phyloP scores from a whole-genome alignment of 495 filamentous ascomycete species.

The Aspergillus bridgeri region DNA sequence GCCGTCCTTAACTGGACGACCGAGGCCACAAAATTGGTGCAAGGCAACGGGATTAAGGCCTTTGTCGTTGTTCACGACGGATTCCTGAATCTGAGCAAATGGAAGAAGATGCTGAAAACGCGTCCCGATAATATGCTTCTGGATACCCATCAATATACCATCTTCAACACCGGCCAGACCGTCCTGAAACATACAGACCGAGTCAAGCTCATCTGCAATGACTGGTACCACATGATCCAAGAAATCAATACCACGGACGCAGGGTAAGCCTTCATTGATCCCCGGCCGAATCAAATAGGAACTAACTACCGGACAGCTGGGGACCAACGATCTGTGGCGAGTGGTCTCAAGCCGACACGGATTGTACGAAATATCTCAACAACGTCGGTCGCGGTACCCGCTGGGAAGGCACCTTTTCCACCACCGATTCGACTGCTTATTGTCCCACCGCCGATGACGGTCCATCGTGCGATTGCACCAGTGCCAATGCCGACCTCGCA shows the following conservation, averaged over 20 bases:
- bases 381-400: conserved; percentile 84
- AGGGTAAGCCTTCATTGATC: conserved; percentile 49
- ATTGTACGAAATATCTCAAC: conserved; percentile 85
- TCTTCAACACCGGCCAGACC: conserved; percentile 78
- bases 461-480: conserved; percentile 62
- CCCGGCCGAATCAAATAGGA: neutral
- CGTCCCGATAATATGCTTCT: conserved; percentile 57
- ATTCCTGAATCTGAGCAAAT: conserved; percentile 75
- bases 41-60: conserved; percentile 64
- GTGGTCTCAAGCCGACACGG: conserved; percentile 97
- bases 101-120: conserved; percentile 66
- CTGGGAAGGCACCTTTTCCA: conserved; percentile 80
- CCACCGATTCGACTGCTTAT: conserved; percentile 57
- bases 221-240: conserved; percentile 76
- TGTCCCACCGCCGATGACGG: conserved; percentile 63
- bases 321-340: conserved; percentile 97
- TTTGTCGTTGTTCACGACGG: conserved; percentile 77
- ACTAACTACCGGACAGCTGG: conserved; percentile 49
- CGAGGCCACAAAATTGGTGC: conserved; percentile 59
- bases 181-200: conserved; percentile 68
- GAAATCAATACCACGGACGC: conserved; percentile 64
- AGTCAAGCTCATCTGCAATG: conserved; percentile 78
- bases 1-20: conserved; percentile 69
- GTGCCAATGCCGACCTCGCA: conserved; percentile 69
- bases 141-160: conserved; percentile 92